A percentile compares a stretch with the other conserved stretches of the same genome.
Conservation (phyloP, 139 green algal genomes). For the Zygnema circumcarinatum region DNA sequence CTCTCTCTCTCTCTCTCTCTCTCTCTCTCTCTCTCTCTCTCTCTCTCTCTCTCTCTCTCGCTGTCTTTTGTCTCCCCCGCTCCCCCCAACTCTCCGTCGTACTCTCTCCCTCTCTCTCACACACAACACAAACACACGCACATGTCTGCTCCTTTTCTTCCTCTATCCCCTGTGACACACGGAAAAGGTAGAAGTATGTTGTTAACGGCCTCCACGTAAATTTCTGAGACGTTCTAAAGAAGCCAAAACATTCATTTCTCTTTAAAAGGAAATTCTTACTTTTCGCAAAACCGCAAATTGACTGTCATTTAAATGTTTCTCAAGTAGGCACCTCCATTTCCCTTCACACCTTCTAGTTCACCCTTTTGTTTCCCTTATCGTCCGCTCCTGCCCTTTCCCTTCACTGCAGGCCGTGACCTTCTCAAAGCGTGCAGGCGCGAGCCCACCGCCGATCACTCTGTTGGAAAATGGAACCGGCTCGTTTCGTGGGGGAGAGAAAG, state of each 20-base stretch:
- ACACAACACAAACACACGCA: too few species aligned
- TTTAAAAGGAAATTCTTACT: too few species aligned
- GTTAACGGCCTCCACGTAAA: too few species aligned
- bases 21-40: conserved; percentile 1
- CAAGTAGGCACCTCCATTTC: too few species aligned
- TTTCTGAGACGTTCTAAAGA: too few species aligned
- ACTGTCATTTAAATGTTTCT: too few species aligned
- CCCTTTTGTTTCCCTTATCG: not conserved
- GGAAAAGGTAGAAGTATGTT: too few species aligned
- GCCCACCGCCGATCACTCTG: not conserved
- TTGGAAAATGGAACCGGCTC: not conserved
- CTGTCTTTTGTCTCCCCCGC: not conserved
- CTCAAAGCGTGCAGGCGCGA: not conserved
- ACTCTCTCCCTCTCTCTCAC: not conserved
- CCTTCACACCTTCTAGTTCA: not conserved
- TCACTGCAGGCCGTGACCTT: conserved; percentile 4
- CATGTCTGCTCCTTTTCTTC: too few species aligned
- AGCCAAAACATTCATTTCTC: too few species aligned
- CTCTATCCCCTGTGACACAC: too few species aligned
- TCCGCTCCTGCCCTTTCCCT: not conserved
- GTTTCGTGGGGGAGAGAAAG: not conserved
- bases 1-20: not conserved
- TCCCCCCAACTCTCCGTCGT: not conserved
- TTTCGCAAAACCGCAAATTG: too few species aligned
- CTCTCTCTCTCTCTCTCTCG: not conserved